Base-by-base conservation (phyloP, 1,284 basidiomycete species). In the Malassezia equina region DNA sequence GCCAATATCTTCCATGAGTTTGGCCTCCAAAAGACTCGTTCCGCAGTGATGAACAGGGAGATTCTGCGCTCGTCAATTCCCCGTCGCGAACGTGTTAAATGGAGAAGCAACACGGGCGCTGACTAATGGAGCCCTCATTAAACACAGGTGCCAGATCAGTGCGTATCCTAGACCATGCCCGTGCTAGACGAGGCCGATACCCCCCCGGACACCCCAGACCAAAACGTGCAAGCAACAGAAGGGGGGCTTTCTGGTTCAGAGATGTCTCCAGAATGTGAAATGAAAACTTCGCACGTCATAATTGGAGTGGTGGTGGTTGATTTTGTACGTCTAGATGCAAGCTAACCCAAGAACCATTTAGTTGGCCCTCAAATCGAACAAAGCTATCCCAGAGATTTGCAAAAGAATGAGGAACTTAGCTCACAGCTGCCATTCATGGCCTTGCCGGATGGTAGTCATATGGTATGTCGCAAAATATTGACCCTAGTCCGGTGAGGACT, bases 381-480 rank as follows among this genome's bases (percentile, higher is more conserved):
- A 29, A 57, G 69, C 2, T 61, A 67, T 52, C 71, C 71, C 3
- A 47, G 46, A 13, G 55, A 62, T 23, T 60, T 73, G 23, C 52
- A 63, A 23, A 45, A 70, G 11, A 70, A 73, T 29, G 60, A 66
- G 32, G 71, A 73, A 25, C 58, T 74, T 21, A 46, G 63, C 39
- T 56, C 49, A 15, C 59, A 64, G 87, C 78, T 99, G 17, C 93
- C 93, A 0, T 98, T 99, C 77, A 80, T 98, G n/a, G 94, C 93
- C 0, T 80, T 99, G 19, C 93, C 93, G 0, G 94, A 99, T 68
- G 93, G 93, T 25, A 90, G 91, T 12, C 93, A 99, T 76, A 76
- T 96, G 62, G 88, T 90, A 66, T 61, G 62, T 55, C 7, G 9
- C 8, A 27, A n/a, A 7, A 7, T 12, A 29, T 41, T 49, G 9